A percentile compares a stretch with the other conserved stretches of the same genome.
Evolutionary conservation across 1,139 yeast species (phyloP).

Genomic region (Suhomyces bolitotheri): DNA sequence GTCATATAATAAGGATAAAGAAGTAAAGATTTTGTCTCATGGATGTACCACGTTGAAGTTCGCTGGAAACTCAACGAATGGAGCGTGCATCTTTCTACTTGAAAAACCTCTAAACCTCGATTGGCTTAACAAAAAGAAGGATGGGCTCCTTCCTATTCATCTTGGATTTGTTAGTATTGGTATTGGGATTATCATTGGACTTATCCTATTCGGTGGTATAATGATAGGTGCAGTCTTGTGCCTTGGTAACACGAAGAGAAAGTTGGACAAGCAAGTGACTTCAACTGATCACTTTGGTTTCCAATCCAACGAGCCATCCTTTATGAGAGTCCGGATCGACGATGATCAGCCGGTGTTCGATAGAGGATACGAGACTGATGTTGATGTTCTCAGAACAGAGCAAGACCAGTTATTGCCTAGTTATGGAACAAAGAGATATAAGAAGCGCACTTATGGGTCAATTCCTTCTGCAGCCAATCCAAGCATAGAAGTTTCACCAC

Average conservation of each 20-base stretch:
- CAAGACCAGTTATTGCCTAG: constrained; percentile 34
- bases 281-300: constrained; percentile 14
- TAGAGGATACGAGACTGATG: constrained; percentile 50
- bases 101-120: constrained; percentile 58
- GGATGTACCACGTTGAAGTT: constrained; percentile 58
- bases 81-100: constrained; percentile 65
- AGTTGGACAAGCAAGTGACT: constrained; percentile 9
- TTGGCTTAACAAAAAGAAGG: constrained; percentile 55
- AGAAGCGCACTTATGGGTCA: constrained; percentile 18
- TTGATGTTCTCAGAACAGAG: constrained; percentile 37
- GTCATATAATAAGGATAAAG: constrained; percentile 59
- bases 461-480: constrained; percentile 6
- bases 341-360: constrained; percentile 28
- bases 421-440: constrained; percentile 20
- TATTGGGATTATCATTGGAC: constrained; percentile 63
- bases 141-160: constrained; percentile 49
- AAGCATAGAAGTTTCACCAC: constrained; percentile 3
- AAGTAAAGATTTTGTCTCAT: constrained; percentile 60
- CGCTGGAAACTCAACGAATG: constrained; percentile 18
- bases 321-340: constrained; percentile 42
- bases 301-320: constrained; percentile 31
- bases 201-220: constrained; percentile 40
- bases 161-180: constrained; percentile 68
- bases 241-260: constrained; percentile 24
- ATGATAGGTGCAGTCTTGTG: constrained; percentile 31